Conservation (phyloP, 495 filamentous ascomycete species). For the Talaromyces liani region DNA sequence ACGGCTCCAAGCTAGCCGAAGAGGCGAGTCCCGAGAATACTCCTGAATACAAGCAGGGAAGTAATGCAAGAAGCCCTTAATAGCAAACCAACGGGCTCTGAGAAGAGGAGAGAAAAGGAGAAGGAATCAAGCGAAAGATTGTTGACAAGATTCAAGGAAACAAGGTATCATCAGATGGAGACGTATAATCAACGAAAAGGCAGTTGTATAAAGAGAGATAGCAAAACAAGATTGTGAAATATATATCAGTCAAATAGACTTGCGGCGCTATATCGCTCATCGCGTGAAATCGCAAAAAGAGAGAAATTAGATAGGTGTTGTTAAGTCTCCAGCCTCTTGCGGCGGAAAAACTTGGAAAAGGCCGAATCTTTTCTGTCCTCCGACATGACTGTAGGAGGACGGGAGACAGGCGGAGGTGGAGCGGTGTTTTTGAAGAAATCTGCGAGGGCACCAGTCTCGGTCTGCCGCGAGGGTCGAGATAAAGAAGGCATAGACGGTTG, state of each 20-base stretch:
- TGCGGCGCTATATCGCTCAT: background rate
- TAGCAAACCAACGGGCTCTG: background rate
- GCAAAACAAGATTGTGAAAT: constrained; percentile 8
- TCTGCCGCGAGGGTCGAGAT: constrained; percentile 18
- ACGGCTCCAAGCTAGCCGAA: background rate
- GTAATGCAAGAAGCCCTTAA: background rate
- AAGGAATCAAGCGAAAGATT: background rate
- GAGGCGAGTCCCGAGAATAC: background rate
- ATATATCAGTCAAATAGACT: background rate
- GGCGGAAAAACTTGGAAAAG: constrained; percentile 37
- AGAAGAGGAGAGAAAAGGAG: constrained; percentile 6
- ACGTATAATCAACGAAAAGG: background rate
- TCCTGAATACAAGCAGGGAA: background rate
- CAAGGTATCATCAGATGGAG: constrained; percentile 4
- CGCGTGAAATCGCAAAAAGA: background rate
- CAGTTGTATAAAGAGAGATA: background rate
- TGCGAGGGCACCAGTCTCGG: constrained; percentile 65
- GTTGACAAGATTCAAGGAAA: constrained; percentile 1
- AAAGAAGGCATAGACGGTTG: constrained; percentile 12
- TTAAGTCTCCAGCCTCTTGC: constrained; percentile 34
- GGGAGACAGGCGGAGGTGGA: constrained; percentile 46
- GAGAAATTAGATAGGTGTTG: constrained; percentile 2
- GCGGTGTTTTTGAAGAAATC: constrained; percentile 73
- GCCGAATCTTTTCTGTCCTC: constrained; percentile 18
- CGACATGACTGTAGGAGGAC: constrained; percentile 13